Evolutionary conservation across 1,139 yeast genomes (phyloP).

Genomic region (Hyphopichia khmerensis): DNA sequence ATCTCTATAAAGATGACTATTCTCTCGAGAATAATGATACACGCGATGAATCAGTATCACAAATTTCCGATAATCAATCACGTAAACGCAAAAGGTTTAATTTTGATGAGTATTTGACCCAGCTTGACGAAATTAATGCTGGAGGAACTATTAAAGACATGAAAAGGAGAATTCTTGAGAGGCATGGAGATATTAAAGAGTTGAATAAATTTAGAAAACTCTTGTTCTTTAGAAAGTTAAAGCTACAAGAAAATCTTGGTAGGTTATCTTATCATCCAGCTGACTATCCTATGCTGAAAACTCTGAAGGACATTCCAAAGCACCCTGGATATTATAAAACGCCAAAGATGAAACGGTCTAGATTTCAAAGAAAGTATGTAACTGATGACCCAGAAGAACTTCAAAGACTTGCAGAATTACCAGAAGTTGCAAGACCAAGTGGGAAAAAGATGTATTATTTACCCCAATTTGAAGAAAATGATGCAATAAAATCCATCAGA

Average conservation of each 20-base stretch:
- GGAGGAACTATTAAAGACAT: neutral
- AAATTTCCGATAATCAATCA: neutral
- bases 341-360: neutral
- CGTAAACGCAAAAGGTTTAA: neutral
- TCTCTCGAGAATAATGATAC: no score
- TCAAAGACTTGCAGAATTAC: neutral
- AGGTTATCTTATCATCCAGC: conserved; percentile 8
- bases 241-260: conserved; percentile 6
- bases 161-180: conserved; percentile 3
- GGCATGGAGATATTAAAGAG: neutral
- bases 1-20: neutral
- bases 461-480: neutral
- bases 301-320: neutral
- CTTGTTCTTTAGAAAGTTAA: conserved; percentile 3
- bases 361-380: neutral
- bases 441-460: conserved; percentile 1
- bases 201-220: neutral
- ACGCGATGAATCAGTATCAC: no score
- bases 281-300: neutral
- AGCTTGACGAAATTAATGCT: neutral
- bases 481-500: neutral
- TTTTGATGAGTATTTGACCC: neutral
- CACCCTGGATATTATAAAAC: neutral
- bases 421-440: neutral
- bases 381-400: neutral